Base-by-base conservation (phyloP, 2,329 filamentous ascomycete genomes). In the Pyrenophora graminea region DNA sequence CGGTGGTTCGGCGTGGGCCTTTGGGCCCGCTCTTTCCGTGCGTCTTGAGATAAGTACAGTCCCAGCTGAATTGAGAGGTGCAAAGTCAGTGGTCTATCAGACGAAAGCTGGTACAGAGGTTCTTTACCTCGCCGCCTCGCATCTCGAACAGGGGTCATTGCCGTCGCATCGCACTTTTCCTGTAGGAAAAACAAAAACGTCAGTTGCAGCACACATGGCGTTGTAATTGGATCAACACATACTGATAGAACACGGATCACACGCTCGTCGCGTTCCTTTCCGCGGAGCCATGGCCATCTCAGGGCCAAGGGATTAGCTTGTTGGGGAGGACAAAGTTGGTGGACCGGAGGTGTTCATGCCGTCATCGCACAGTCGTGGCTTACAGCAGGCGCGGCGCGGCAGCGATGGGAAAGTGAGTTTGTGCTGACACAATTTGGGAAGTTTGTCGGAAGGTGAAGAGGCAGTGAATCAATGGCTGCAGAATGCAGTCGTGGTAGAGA, bases 11-110 rank as follows among this genome's bases (percentile, higher is more conserved):
- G 6, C 69, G 63, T 23, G 69, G 69, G 39, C 69, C 69, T 45
- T 72, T 72, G 9, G 69, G 69, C 17, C 69, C 69, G 23, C 67
- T 70, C 49, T 72, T 72, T 8, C 67, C 67, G 46, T 71, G 69
- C 3, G 66, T 70, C 46, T 72, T 72, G 34, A 72, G 59, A 51
- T 69, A 72, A 21, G 69, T 72, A 50, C 69, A 72, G 37, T 69
- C 68, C 68, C 67, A 72, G n/a, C 63, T 66, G 27, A 4, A 13
- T 30, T 10, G 27, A 12, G 23, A 30, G 9, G 8, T 30, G 10
- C 10, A 30, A 27, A 30, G 27, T 30, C 10, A 30, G 27, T 13
- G 27, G 8, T 13, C 12, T 13, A 7, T 10, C 27, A 13, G 7
- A 30, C 27, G 10, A 10, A 30, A 30, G 27, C 27, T 30, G 4